phyloP scores from a whole-genome alignment of 2,329 filamentous ascomycete genomes.

The Apiospora saccharicola region DNA sequence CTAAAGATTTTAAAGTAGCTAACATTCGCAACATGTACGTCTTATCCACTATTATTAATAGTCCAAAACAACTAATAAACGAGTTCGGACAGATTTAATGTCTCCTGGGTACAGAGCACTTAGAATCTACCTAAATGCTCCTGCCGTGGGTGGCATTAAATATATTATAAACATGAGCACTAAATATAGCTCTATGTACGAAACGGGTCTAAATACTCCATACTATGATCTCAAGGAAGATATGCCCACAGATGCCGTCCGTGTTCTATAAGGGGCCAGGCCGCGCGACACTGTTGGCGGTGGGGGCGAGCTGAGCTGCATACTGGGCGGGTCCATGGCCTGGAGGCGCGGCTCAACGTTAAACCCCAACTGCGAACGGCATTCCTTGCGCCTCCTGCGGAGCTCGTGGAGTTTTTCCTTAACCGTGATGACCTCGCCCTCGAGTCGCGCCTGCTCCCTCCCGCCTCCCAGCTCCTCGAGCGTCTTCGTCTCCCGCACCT shows the following conservation, averaged over 20 bases:
- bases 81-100: background rate
- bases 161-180: background rate
- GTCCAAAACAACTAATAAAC: background rate
- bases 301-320: background rate
- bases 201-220: background rate
- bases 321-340: conserved; percentile 15
- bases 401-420: conserved; percentile 45
- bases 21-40: background rate
- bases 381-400: conserved; percentile 27
- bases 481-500: conserved; percentile 52
- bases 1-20: background rate
- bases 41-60: background rate
- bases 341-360: conserved; percentile 5
- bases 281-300: background rate
- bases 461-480: conserved; percentile 61
- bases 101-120: background rate
- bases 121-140: background rate
- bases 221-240: background rate
- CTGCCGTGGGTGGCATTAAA: background rate
- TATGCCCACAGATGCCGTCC: conserved; percentile 3
- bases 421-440: conserved; percentile 54
- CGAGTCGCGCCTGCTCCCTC: conserved; percentile 50
- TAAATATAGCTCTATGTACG: background rate
- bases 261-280: conserved; percentile 17
- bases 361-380: background rate